phyloP scores from a whole-genome alignment of 768 basidiomycete species.

The Boletus pseudo-olivaceus region DNA sequence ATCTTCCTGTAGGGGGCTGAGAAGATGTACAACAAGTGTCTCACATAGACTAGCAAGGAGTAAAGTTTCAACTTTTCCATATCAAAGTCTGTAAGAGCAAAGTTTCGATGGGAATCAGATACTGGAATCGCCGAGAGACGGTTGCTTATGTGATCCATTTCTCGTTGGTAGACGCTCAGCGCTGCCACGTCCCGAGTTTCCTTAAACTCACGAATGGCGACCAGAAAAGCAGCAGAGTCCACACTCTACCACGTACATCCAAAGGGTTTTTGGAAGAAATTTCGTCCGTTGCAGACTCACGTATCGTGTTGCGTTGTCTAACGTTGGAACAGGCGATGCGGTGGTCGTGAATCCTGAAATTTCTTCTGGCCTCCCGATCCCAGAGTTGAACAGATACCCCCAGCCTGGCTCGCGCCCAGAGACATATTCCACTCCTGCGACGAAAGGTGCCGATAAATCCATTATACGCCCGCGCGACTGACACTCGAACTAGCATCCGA shows the following conservation, averaged over 20 bases:
- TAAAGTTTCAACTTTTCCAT: not conserved
- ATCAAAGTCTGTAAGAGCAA: not conserved
- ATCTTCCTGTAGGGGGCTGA: not conserved
- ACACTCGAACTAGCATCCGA: constrained; percentile 62
- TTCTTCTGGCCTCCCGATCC: constrained; percentile 82
- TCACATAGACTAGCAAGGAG: not conserved
- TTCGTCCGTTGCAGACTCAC: constrained; percentile 53
- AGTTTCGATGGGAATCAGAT: no score
- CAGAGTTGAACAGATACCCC: constrained; percentile 70
- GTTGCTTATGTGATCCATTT: constrained; percentile 16
- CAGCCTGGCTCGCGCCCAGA: constrained; percentile 88
- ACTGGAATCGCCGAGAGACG: not conserved
- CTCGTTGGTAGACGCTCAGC: not conserved
- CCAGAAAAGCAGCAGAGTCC: constrained; percentile 79
- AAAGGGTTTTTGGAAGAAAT: constrained; percentile 96
- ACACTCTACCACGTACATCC: constrained; percentile 88
- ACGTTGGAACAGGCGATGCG: constrained; percentile 60
- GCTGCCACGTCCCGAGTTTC: constrained; percentile 1
- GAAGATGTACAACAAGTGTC: not conserved
- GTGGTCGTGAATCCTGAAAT: constrained; percentile 87
- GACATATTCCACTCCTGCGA: constrained; percentile 82
- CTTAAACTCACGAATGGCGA: constrained; percentile 50
- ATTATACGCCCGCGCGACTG: constrained; percentile 5
- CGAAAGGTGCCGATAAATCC: constrained; percentile 56
- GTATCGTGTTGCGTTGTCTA: not conserved